Base-by-base conservation (phyloP, 2,329 filamentous ascomycete genomes). In the Beauveria pseudobassiana region DNA sequence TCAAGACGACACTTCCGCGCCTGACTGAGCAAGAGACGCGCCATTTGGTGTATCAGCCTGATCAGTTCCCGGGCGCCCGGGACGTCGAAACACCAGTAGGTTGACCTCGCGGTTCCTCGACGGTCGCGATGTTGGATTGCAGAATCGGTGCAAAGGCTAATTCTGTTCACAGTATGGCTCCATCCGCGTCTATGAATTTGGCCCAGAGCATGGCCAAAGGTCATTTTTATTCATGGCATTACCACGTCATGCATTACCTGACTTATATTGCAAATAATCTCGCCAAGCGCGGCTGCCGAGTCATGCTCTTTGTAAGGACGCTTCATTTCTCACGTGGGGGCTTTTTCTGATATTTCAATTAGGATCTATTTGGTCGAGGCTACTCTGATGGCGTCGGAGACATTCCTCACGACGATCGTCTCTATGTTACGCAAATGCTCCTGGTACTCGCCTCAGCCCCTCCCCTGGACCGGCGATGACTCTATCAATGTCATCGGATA, bases 151-250 rank as follows among this genome's bases (percentile, higher is more conserved):
- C n/a, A 3, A 24, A 42, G 22, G 18, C 59, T 61, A 20, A 61
- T 24, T 59, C 24, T 28, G 5, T 14, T n/a, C 20, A 5, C 9
- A 83, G 69, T 93, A 91, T 71, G 91, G 91, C 55, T 85, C 80
- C 40, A 86, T 92, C 60, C 80, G 89, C 43, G 87, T 90, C 24
- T 95, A 95, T 71, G 91, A 96, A 76, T 96, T 88, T 76, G 91
- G 91, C 1, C 88, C 90, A 1, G 81, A 86, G 56, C 74, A 83
- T 59, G 91, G 91, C 8, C 80, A 83, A 51, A 89, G 68, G 86
- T 95, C 5, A 74, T 96, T 18, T 80, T 96, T 40, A 79, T 96
- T 9, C 91, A 96, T 71, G 91, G 91, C 50, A 93, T 96, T 70
- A 91, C 87, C 64, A 96, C 90, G 0, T 88, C 91, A 0, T 91